These are phyloP conservation scores for Leptographium wingfieldii DNA, from an alignment of 2,329 filamentous ascomycete species.

Conservation along the genomic window DNA sequence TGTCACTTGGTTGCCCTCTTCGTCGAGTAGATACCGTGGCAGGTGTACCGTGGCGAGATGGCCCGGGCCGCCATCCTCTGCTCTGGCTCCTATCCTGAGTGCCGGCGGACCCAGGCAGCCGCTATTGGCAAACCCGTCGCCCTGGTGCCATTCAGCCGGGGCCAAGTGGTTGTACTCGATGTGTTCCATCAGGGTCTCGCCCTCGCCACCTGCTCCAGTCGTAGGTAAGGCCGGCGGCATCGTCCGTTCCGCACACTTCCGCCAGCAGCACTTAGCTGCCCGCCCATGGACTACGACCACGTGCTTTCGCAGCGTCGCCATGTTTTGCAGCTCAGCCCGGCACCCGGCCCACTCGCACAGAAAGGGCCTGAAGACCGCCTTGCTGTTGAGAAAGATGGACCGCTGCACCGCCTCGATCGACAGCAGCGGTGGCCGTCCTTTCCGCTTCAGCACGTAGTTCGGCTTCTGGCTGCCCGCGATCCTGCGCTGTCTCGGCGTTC, in stretches of 20 bases:
- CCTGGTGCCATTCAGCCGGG: constrained; percentile 43
- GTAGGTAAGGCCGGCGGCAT: constrained; percentile 8
- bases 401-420: constrained; percentile 17
- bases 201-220: background rate
- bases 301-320: constrained; percentile 44
- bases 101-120: constrained; percentile 4
- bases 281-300: constrained; percentile 35
- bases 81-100: background rate
- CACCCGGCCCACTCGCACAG: constrained; percentile 48
- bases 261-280: constrained; percentile 24
- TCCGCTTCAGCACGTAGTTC: constrained; percentile 17
- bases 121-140: constrained; percentile 42
- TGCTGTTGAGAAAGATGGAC: constrained; percentile 27
- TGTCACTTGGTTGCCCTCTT: constrained; percentile 42
- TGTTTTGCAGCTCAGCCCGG: constrained; percentile 48
- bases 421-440: constrained; percentile 29
- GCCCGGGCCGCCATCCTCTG: background rate
- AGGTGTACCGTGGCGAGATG: constrained; percentile 1
- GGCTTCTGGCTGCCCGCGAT: background rate
- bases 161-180: constrained; percentile 40
- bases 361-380: constrained; percentile 37
- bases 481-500: background rate
- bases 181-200: constrained; percentile 26
- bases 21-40: constrained; percentile 39
- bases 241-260: constrained; percentile 21